Percentiles rank a stretch among this genome's conserved stretches.
These are phyloP conservation scores for Biscutella laevigata DNA, from an alignment of 441 rosid genomes.

Conservation along the genomic window DNA sequence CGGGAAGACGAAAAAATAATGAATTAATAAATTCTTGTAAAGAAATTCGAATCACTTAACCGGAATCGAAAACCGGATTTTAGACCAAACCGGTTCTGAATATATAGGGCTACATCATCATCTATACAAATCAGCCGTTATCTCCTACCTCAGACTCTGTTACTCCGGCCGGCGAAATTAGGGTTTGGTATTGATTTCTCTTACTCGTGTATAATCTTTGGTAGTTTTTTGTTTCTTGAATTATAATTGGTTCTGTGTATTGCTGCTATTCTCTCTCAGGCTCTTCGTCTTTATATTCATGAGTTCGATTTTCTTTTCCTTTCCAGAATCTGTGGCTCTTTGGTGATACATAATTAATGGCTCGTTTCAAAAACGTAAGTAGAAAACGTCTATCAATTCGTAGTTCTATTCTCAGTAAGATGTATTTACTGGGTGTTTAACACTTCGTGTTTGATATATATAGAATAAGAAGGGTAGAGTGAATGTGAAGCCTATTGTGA, in stretches of 20 bases:
- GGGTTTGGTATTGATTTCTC: conserved; percentile 13
- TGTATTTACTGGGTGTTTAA: neutral
- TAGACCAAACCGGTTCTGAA: conserved; percentile 12
- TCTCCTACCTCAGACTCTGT: neutral
- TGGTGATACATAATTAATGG: conserved; percentile 25
- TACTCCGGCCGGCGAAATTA: conserved; percentile 18
- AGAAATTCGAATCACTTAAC: neutral
- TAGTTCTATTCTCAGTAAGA: neutral
- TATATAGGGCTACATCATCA: conserved; percentile 14
- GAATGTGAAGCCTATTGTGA: conserved; percentile 43
- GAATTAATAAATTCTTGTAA: neutral
- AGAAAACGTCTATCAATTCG: no score
- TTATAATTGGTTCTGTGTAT: neutral
- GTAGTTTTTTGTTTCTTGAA: no score
- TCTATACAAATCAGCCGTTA: conserved; percentile 5
- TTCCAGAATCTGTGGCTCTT: conserved; percentile 16
- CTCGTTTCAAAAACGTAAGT: conserved; percentile 48
- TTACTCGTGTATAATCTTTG: neutral
- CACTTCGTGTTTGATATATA: conserved; percentile 5
- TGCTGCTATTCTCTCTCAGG: neutral
- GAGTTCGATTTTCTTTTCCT: neutral
- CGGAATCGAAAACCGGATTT: conserved; percentile 9
- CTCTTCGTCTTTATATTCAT: conserved; percentile 5
- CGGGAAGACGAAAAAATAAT: neutral
- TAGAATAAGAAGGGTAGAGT: conserved; percentile 58